Conservation (phyloP, 345 rosid genomes). For the Toxicodendron radicans region DNA sequence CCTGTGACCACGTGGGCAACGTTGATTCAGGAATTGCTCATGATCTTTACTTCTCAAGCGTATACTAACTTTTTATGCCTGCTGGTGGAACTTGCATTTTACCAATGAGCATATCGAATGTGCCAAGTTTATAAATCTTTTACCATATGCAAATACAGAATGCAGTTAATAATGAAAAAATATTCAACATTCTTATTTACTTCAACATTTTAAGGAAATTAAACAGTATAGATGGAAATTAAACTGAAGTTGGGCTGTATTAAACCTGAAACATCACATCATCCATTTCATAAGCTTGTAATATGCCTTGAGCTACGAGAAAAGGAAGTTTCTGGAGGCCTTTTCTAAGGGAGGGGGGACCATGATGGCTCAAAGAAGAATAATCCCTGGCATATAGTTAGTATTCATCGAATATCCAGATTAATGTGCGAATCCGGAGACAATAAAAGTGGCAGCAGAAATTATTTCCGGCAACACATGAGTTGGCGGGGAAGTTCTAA, state of each 20-base stretch:
- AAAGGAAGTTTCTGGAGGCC: slow-evolving; percentile 14
- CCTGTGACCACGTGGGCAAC: background rate
- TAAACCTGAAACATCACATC: background rate
- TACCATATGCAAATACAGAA: too few species aligned
- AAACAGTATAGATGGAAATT: background rate
- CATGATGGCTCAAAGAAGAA: slow-evolving; percentile 31
- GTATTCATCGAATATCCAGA: slow-evolving; percentile 32
- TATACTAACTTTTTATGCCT: background rate
- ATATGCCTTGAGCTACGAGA: background rate
- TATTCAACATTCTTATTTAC: background rate
- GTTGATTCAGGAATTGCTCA: too few species aligned
- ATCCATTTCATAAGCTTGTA: background rate
- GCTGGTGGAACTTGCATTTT: background rate
- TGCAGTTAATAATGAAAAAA: too few species aligned
- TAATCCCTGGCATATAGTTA: slow-evolving; percentile 32
- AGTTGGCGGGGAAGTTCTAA: background rate
- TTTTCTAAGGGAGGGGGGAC: slow-evolving; percentile 35
- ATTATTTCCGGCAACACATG: background rate
- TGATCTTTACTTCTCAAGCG: background rate
- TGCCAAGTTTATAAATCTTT: background rate
- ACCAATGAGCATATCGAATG: background rate
- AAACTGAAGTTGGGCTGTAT: background rate
- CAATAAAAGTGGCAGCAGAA: slow-evolving; percentile 17
- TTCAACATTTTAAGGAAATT: background rate
- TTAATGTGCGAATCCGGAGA: slow-evolving; percentile 33